Percentiles rank a stretch among this genome's conserved stretches.
These are phyloP conservation scores for Nadsonia commutata DNA, from an alignment of 1,139 yeast genomes.

Conservation along the genomic window DNA sequence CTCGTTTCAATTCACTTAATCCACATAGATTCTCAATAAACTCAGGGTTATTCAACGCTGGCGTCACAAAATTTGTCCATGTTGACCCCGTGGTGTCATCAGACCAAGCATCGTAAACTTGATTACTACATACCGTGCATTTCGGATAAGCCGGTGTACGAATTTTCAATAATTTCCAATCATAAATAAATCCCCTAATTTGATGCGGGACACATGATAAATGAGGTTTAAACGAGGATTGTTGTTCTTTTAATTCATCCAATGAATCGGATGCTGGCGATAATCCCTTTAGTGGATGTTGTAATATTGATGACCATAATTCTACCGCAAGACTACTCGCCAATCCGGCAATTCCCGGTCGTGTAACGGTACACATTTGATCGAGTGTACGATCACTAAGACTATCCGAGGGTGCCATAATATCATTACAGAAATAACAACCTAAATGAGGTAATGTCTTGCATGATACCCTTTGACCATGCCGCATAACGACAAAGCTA, in stretches of 20 bases:
- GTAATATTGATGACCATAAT: conserved; percentile 57
- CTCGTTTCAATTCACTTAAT: conserved; percentile 50
- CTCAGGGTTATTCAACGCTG: conserved; percentile 48
- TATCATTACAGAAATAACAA: conserved; percentile 91
- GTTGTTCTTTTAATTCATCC: conserved; percentile 8
- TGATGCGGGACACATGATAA: conserved; percentile 50
- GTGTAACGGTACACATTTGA: conserved; percentile 96
- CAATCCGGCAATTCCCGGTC: conserved; percentile 87
- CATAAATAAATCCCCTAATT: conserved; percentile 65
- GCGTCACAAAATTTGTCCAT: conserved; percentile 35
- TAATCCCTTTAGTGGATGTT: conserved; percentile 38
- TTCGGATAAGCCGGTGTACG: conserved; percentile 55
- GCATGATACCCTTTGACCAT: conserved; percentile 36
- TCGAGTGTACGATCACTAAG: conserved; percentile 74
- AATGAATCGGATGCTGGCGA: conserved; percentile 28
- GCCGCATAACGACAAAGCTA: conserved; percentile 83
- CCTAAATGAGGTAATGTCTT: conserved; percentile 35
- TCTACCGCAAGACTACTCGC: conserved; percentile 87
- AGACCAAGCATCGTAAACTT: conserved; percentile 37
- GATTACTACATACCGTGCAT: conserved; percentile 75
- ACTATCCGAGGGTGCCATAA: conserved; percentile 85
- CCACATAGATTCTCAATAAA: conserved; percentile 72
- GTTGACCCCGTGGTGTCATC: conserved; percentile 11
- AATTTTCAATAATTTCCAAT: conserved; percentile 48
- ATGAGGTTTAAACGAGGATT: conserved; percentile 1